Evolutionary conservation across 257 asterid species (phyloP).

Genomic region (Paulownia fortunei): DNA sequence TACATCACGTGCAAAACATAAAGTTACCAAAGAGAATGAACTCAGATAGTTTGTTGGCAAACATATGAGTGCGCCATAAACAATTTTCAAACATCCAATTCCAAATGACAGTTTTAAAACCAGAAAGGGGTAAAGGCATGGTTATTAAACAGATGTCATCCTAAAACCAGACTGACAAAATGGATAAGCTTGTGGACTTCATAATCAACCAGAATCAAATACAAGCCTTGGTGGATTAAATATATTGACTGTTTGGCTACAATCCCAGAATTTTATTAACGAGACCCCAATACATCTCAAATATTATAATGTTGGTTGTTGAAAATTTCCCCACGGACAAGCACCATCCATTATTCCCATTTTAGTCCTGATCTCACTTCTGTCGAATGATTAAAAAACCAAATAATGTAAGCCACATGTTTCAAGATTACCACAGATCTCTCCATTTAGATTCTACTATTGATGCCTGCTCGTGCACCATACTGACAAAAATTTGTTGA

Average conservation of each 20-base stretch:
- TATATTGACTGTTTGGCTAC: neutral
- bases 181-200: neutral
- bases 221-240: slow-evolving; percentile 5
- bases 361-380: slow-evolving; percentile 17
- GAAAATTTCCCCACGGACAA: slow-evolving; percentile 10
- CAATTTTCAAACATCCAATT: slow-evolving; percentile 20
- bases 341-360: slow-evolving; percentile 20
- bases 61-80: neutral
- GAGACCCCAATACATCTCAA: neutral
- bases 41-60: slow-evolving; percentile 16
- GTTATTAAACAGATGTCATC: neutral
- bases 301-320: slow-evolving; percentile 6
- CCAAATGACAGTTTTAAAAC: slow-evolving; percentile 7
- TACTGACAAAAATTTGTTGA: slow-evolving; percentile 1
- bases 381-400: neutral
- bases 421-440: slow-evolving; percentile 11
- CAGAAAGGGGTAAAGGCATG: slow-evolving; percentile 10
- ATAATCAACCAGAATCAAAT: slow-evolving; percentile 12
- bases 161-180: slow-evolving; percentile 1
- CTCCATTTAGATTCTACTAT: slow-evolving; percentile 13
- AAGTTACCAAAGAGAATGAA: neutral
- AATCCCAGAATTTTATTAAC: neutral
- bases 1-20: slow-evolving; percentile 11
- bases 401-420: neutral
- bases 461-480: slow-evolving; percentile 22